Base-by-base conservation (phyloP, 192 early-diverging fungal genomes). In the Neocallimastix lanati region DNA sequence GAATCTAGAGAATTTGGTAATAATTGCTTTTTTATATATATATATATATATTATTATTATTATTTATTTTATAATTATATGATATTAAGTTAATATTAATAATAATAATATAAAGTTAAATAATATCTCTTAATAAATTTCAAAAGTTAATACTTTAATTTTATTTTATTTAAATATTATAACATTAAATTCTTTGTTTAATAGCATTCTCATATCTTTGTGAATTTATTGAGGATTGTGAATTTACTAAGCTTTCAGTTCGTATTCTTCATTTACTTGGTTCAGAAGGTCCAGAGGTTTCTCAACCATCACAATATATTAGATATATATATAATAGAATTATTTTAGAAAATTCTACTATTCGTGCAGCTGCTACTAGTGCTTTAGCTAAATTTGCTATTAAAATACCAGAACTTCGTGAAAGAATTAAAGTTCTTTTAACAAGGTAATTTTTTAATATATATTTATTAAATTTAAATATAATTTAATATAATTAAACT, bases 141-240 rank as follows among this genome's bases (percentile, higher is more conserved):
- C n/a, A n/a, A n/a, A n/a, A n/a, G n/a, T n/a, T n/a, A n/a, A n/a
- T n/a, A n/a, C n/a, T n/a, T n/a, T n/a, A n/a, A n/a, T n/a, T n/a
- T n/a, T n/a, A n/a, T n/a, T n/a, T n/a, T n/a, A n/a, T n/a, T n/a
- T n/a, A n/a, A n/a, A n/a, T n/a, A n/a, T n/a, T n/a, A n/a, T n/a
- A n/a, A n/a, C n/a, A n/a, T n/a, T n/a, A n/a, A n/a, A n/a, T n/a
- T n/a, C n/a, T n/a, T n/a, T n/a, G n/a, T n/a, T 77, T 37, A 27
- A 25, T 67, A 89, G 97, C 96, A 50, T 88, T 99, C 77, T 93
- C 93, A 16, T 94, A 98, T 80, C 87, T 99, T 77, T 99, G 98
- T 85, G 98, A 99, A 87, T 98, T 99, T 80, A 99, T 99, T 82
- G 98, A 99, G 83, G 98, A 99, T 83, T 99, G 98, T 85, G 98